A percentile compares a stretch with the other conserved stretches of the same genome.
phyloP scores from a whole-genome alignment of 768 basidiomycete species.

The Scleroderma citrinum region DNA sequence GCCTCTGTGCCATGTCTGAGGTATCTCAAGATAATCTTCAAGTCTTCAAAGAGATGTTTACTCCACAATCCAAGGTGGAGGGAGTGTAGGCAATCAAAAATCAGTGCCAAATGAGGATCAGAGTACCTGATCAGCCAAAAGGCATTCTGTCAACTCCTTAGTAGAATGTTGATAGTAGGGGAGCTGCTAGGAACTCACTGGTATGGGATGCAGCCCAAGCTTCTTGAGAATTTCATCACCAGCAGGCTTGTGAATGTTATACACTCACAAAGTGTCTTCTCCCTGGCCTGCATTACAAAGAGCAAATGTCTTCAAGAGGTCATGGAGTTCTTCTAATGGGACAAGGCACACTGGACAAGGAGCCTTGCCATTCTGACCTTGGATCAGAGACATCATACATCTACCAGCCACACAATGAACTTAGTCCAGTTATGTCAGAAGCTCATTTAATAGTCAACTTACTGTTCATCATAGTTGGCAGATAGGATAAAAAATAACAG shows the following conservation, averaged over 20 bases:
- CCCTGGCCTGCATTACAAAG: no score
- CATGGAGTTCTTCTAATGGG: slow-evolving; percentile 17
- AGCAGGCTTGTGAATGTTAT: no score
- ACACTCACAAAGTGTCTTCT: no score
- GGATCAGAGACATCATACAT: slow-evolving; percentile 31
- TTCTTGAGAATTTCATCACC: no score
- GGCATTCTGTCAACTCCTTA: no score
- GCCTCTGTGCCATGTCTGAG: background rate
- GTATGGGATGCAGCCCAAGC: no score
- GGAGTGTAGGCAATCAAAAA: slow-evolving; percentile 35
- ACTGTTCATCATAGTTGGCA: slow-evolving; percentile 43
- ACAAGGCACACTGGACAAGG: slow-evolving; percentile 37
- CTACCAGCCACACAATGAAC: slow-evolving; percentile 19
- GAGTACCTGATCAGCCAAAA: slow-evolving; percentile 34
- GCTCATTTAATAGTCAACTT: slow-evolving; percentile 24
- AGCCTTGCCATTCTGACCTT: slow-evolving; percentile 18
- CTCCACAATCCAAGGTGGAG: slow-evolving; percentile 27
- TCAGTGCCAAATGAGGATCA: slow-evolving; percentile 29
- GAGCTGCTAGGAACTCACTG: no score
- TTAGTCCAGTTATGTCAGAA: no score
- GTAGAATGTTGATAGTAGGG: no score
- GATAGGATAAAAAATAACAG: slow-evolving; percentile 33
- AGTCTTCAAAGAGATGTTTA: slow-evolving; percentile 20
- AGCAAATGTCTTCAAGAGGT: no score
- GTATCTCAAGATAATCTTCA: background rate